Percentiles rank a stretch among this genome's conserved stretches.
Evolutionary conservation across 225 moss, liverwort and hornwort species (phyloP).

Genomic region (Pseudisothecium myosuroides): DNA sequence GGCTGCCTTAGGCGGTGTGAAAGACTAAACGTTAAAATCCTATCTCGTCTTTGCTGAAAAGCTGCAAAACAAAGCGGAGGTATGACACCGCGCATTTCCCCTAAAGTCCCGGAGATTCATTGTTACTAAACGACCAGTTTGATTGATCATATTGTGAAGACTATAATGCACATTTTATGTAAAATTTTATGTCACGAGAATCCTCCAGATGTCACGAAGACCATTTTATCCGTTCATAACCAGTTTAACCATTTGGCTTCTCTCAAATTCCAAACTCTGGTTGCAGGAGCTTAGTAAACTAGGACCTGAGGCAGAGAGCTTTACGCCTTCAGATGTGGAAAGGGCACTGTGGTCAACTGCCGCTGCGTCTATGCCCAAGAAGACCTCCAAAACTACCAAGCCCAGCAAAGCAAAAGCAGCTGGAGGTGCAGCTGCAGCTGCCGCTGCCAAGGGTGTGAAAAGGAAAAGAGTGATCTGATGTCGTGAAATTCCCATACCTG

Average conservation of each 20-base stretch:
- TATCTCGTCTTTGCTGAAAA: slow-evolving; percentile 54
- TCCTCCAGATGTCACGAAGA: not conserved
- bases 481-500: not conserved
- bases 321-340: slow-evolving; percentile 61
- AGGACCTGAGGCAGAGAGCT: slow-evolving; percentile 6
- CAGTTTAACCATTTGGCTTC: not conserved
- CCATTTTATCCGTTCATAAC: not conserved
- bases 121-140: too few species aligned
- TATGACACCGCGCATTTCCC: not conserved
- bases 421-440: not conserved
- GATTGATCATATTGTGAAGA: not conserved
- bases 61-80: slow-evolving; percentile 48
- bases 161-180: too few species aligned
- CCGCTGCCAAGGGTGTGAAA: slow-evolving; percentile 19
- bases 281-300: slow-evolving; percentile 36
- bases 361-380: slow-evolving; percentile 37
- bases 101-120: not conserved
- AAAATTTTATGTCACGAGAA: not conserved
- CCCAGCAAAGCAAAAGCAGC: slow-evolving; percentile 1
- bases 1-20: slow-evolving; percentile 47
- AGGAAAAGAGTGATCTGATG: slow-evolving; percentile 20
- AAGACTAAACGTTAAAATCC: slow-evolving; percentile 54
- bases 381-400: slow-evolving; percentile 11
- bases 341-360: slow-evolving; percentile 61
- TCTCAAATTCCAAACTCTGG: not conserved